Evolutionary conservation across 2,329 filamentous ascomycete species (phyloP), one percentile per base, ranked within the genome.

Genomic region (Chalara sp.): DNA sequence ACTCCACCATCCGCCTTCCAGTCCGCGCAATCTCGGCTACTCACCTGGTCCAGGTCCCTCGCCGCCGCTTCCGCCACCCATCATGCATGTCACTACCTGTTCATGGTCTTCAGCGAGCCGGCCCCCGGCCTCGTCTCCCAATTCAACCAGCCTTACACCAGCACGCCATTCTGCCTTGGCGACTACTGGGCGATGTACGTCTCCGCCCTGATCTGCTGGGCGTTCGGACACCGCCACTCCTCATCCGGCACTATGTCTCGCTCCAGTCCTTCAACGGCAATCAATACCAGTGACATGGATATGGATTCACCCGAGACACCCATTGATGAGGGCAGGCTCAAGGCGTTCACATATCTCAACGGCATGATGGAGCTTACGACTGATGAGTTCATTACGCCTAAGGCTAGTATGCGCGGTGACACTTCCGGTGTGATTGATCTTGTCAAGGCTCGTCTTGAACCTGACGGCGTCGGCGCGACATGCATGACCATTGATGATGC

Each of bases 181-280:
- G 71, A 77, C 54, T 79, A 76, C 58, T 80, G 77, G 77, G 73
- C 68, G 32, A 59, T 81, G 46, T 81, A 82, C 58, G 73, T 77
- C 6, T 80, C 77, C 54, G 69, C 76, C 6, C 69, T 83, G 46
- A 76, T 83, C 56, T 80, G 76, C 66, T 83, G 80, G 80, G 77
- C 78, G 1, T 78, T 75, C 56, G 71, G 72, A 2, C 68, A 76
- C 51, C 63, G 63, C 12, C 53, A 32, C 7, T 28, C 44, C 28
- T 8, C 30, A 53, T 52, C 56, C 45, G 41, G 49, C 41, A 46
- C 48, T 32, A 46, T 52, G 8, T 51, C 52, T 7, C 46, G 54
- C 8, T 53, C 44, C 30, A 52, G 46, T 33, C 53, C 56, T 7
- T 55, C 54, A 4, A 50, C 50, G 8, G 48, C 46, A 21, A 29